These are phyloP conservation scores for Babesia ovis DNA, from an alignment of 169 alveolate genomes.

Conservation along the genomic window DNA sequence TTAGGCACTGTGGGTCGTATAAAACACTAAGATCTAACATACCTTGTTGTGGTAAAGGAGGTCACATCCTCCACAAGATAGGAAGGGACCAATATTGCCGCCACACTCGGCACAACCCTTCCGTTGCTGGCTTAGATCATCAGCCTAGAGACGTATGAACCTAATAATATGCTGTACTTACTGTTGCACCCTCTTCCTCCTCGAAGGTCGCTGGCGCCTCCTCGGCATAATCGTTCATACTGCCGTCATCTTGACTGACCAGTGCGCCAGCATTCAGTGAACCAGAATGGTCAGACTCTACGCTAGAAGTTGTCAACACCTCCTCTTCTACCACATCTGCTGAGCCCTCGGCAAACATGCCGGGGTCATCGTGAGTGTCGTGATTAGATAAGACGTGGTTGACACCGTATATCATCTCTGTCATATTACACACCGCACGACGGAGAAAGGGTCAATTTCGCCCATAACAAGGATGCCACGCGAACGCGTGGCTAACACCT, in stretches of 20 bases:
- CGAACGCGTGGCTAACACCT: conserved; percentile 8
- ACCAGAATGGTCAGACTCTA: conserved; percentile 15
- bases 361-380: not conserved
- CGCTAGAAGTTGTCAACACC: not conserved
- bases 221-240: not conserved
- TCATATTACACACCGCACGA: not conserved
- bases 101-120: conserved; percentile 47
- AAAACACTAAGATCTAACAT: not conserved
- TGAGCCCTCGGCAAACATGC: conserved; percentile 11
- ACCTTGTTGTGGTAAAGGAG: conserved; percentile 54
- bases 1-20: conserved; percentile 18
- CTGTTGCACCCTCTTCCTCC: conserved; percentile 19
- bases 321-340: conserved; percentile 14
- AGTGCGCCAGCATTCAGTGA: not conserved
- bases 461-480: conserved; percentile 4
- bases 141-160: not conserved
- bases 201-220: conserved; percentile 5
- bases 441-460: not conserved
- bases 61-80: conserved; percentile 23
- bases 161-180: not conserved
- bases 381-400: conserved; percentile 16
- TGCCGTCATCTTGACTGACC: not conserved
- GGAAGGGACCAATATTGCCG: conserved; percentile 8
- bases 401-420: conserved; percentile 13
- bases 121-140: not conserved